Evolutionary conservation across 768 basidiomycete species (phyloP).

Genomic region (Tricholoma sp.): DNA sequence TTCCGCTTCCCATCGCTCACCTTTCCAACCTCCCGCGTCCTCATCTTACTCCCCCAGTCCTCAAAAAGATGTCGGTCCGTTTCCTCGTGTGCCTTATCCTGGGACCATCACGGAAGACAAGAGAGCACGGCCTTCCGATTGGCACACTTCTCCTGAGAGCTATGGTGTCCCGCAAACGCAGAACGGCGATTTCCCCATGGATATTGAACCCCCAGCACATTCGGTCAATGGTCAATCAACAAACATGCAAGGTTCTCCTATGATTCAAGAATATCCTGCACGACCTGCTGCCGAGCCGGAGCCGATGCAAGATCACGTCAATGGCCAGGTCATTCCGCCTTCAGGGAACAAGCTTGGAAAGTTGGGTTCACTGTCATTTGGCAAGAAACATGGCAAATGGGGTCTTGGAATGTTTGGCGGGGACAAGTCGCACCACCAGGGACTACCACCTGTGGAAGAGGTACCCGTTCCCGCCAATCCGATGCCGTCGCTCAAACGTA

Average conservation of each 20-base stretch:
- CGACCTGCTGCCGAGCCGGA: conserved; percentile 37
- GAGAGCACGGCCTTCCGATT: conserved; percentile 21
- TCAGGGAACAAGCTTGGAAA: conserved; percentile 53
- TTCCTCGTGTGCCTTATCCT: conserved; percentile 24
- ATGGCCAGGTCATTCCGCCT: conserved; percentile 34
- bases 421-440: conserved; percentile 60
- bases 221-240: conserved; percentile 40
- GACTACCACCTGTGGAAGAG: conserved; percentile 72
- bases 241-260: conserved; percentile 48
- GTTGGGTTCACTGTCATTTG: conserved; percentile 53
- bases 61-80: conserved; percentile 14
- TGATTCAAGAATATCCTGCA: conserved; percentile 46
- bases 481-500: conserved; percentile 69
- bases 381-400: conserved; percentile 69
- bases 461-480: conserved; percentile 48
- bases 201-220: conserved; percentile 44
- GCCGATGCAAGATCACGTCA: conserved; percentile 29
- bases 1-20: conserved; percentile 6
- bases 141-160: conserved; percentile 14
- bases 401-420: conserved; percentile 67
- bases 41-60: conserved; percentile 37
- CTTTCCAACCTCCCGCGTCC: conserved; percentile 30
- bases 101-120: conserved; percentile 20
- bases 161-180: conserved; percentile 16
- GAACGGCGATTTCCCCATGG: conserved; percentile 57